phyloP scores from a whole-genome alignment of 441 rosid species.

The Sinapis alba region DNA sequence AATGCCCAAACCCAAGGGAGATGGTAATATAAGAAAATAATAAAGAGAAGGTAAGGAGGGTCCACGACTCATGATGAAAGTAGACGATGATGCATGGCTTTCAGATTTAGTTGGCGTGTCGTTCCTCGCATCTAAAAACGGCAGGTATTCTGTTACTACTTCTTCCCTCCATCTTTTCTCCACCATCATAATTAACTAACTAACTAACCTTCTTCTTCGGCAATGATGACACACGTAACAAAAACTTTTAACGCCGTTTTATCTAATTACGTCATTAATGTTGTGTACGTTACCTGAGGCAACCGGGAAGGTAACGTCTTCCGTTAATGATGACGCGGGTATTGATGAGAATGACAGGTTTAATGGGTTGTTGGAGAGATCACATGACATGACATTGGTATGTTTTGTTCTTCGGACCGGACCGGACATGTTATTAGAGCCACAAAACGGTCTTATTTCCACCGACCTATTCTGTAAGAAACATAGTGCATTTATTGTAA shows the following conservation, averaged over 20 bases:
- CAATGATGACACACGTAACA: constrained; percentile 13
- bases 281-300: constrained; percentile 34
- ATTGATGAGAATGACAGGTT: background rate
- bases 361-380: constrained; percentile 30
- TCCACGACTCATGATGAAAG: constrained; percentile 26
- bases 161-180: background rate
- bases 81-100: constrained; percentile 39
- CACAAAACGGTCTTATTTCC: constrained; percentile 23
- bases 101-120: constrained; percentile 42
- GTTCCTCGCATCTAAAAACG: constrained; percentile 39
- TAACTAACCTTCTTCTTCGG: constrained; percentile 22
- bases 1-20: too few relatives aligned
- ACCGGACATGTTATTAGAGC: constrained; percentile 17
- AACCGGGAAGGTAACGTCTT: constrained; percentile 27
- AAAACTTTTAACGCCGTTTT: constrained; percentile 21
- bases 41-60: constrained; percentile 5
- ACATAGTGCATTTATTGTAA: background rate
- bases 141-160: constrained; percentile 40
- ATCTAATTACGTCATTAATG: constrained; percentile 30
- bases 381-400: constrained; percentile 40
- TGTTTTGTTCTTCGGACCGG: constrained; percentile 26
- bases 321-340: constrained; percentile 23
- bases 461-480: constrained; percentile 26
- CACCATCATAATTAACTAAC: constrained; percentile 22
- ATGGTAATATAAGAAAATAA: background rate